Evolutionary conservation across 163 green algal genomes (phyloP).

Genomic region (Chlamydomonas reinhardtii): DNA sequence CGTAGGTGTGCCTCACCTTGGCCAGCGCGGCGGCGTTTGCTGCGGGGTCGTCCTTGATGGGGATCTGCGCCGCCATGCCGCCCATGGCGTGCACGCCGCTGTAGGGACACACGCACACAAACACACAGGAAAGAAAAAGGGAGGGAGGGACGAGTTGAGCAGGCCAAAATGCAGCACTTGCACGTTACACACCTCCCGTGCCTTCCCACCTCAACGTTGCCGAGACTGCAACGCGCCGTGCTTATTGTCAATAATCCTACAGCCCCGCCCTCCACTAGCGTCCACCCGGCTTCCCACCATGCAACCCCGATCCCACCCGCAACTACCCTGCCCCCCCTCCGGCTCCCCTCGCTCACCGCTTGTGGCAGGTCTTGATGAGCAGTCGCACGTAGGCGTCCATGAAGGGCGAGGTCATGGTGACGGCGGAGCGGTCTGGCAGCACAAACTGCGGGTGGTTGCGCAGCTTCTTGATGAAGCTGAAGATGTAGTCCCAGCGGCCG

Average conservation of each 20-base stretch:
- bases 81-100: constrained; percentile 92
- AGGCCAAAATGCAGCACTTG: no score
- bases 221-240: no score
- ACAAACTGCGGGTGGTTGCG: constrained; percentile 75
- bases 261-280: no score
- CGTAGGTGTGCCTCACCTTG: constrained; percentile 77
- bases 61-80: constrained; percentile 92
- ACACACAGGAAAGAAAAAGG: no score
- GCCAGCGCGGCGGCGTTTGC: constrained; percentile 81
- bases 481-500: constrained; percentile 96
- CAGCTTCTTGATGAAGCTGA: constrained; percentile 90
- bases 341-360: constrained; percentile 30
- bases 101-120: no score
- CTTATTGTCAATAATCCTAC: no score
- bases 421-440: constrained; percentile 84
- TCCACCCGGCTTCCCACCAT: no score
- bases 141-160: not conserved
- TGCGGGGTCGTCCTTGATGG: constrained; percentile 85
- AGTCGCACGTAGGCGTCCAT: constrained; percentile 89
- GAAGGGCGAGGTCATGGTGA: constrained; percentile 87
- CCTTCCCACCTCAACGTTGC: no score
- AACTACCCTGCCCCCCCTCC: no score
- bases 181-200: no score
- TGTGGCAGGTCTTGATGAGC: constrained; percentile 94
- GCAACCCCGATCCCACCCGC: no score